A percentile compares a stretch with the other conserved stretches of the same genome.
Conservation (phyloP, 2,329 filamentous ascomycete species). For the Pochonia chlamydosporia region DNA sequence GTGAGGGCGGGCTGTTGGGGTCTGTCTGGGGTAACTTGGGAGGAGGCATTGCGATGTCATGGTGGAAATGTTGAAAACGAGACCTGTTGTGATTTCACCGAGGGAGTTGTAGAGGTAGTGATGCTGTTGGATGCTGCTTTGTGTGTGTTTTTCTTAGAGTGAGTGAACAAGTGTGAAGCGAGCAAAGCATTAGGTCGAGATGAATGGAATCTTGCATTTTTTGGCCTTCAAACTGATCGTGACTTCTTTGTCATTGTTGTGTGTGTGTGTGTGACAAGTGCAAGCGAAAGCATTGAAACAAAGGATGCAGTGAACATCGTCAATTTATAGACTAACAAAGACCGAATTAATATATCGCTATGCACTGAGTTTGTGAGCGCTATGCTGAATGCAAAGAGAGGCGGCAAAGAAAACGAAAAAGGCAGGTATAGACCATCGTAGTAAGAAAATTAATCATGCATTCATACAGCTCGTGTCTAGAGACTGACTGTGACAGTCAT, state of each 20-base stretch:
- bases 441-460: too few species aligned
- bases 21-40: too few species aligned
- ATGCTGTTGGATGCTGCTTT: not conserved
- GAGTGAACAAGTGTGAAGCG: not conserved
- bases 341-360: not conserved
- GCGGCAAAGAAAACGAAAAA: too few species aligned
- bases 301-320: not conserved
- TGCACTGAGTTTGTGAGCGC: not conserved
- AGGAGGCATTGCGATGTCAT: not conserved
- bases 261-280: too few species aligned
- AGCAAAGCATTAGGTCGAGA: too few species aligned
- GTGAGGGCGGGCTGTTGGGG: too few species aligned
- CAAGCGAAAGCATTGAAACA: not conserved
- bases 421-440: too few species aligned
- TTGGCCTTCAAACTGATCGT: too few species aligned
- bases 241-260: too few species aligned
- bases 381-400: not conserved
- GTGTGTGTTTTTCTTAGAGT: not conserved
- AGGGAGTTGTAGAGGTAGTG: not conserved
- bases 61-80: too few species aligned
- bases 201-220: too few species aligned
- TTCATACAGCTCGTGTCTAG: constrained; percentile 24
- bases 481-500: constrained; percentile 83
- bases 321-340: not conserved
- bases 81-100: too few species aligned